Percentiles rank a stretch among this genome's conserved stretches.
These are phyloP conservation scores for Glycine soja DNA, from an alignment of 306 rosid species.

Conservation along the genomic window DNA sequence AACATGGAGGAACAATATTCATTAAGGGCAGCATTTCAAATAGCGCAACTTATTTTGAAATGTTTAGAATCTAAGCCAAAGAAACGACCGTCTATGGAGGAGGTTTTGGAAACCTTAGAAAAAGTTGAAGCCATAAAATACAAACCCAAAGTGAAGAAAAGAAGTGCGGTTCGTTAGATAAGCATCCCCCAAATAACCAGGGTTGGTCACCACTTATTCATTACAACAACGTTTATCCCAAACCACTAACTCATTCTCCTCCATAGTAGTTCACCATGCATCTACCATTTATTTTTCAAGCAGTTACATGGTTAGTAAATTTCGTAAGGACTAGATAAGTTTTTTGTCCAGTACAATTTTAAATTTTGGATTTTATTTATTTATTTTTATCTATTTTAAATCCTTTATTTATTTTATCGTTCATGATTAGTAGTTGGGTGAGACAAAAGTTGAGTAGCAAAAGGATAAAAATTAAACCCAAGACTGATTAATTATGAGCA, in stretches of 20 bases:
- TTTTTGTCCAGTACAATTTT: too few relatives aligned
- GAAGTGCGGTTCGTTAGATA: background rate
- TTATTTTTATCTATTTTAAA: too few relatives aligned
- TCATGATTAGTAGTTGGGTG: too few relatives aligned
- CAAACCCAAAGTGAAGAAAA: slow-evolving; percentile 50
- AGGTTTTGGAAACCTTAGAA: slow-evolving; percentile 56
- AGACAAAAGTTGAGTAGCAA: too few relatives aligned
- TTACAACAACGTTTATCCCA: background rate
- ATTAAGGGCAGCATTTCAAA: slow-evolving; percentile 49
- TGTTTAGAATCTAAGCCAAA: slow-evolving; percentile 71
- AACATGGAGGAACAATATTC: slow-evolving; percentile 52
- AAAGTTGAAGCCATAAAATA: slow-evolving; percentile 40
- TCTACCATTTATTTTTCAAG: background rate
- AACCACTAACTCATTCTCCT: slow-evolving; percentile 36
- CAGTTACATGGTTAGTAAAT: background rate
- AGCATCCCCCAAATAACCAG: slow-evolving; percentile 2
- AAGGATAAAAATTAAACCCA: too few relatives aligned
- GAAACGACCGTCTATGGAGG: slow-evolving; percentile 72
- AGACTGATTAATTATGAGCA: too few relatives aligned
- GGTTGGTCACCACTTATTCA: background rate
- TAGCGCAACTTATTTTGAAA: slow-evolving; percentile 56
- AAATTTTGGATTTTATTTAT: too few relatives aligned
- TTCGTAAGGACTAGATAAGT: background rate
- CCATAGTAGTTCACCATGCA: background rate
- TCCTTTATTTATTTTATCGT: too few relatives aligned